These are phyloP conservation scores for Xylariaceae sp. DNA, from an alignment of 2,329 filamentous ascomycete genomes.

Conservation along the genomic window DNA sequence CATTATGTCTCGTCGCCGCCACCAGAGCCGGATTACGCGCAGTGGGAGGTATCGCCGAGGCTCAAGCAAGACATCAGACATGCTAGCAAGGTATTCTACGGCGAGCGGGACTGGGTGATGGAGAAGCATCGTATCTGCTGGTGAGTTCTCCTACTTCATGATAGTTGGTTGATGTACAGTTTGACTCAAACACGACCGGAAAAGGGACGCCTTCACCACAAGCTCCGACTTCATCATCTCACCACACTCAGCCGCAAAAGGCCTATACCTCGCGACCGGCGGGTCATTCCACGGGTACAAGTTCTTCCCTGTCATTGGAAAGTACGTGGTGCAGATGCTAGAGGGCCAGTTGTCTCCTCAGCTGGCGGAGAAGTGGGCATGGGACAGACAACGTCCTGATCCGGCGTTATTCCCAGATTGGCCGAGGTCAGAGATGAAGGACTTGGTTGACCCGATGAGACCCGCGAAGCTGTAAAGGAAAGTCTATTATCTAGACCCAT, in stretches of 20 bases:
- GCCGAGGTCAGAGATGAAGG: slow-evolving; percentile 18
- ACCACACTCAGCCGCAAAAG: slow-evolving; percentile 33
- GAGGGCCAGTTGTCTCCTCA: slow-evolving; percentile 41
- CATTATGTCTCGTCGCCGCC: slow-evolving; percentile 52
- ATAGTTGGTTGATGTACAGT: background rate
- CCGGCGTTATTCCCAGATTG: slow-evolving; percentile 27
- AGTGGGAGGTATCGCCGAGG: slow-evolving; percentile 53
- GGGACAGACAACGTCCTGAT: slow-evolving; percentile 56
- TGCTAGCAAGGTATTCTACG: slow-evolving; percentile 54
- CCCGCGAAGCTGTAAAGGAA: slow-evolving; percentile 12
- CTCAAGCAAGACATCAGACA: slow-evolving; percentile 55
- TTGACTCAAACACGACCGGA: background rate
- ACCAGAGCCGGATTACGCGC: slow-evolving; percentile 49
- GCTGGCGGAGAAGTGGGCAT: slow-evolving; percentile 47
- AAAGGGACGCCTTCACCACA: slow-evolving; percentile 60
- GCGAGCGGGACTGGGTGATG: slow-evolving; percentile 53
- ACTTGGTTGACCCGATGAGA: slow-evolving; percentile 8
- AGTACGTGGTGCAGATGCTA: slow-evolving; percentile 54
- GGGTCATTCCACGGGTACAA: slow-evolving; percentile 66
- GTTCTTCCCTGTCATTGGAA: slow-evolving; percentile 60
- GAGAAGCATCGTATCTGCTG: slow-evolving; percentile 62
- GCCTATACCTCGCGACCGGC: slow-evolving; percentile 17
- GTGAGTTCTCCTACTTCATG: slow-evolving; percentile 36
- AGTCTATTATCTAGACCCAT: too few species aligned
- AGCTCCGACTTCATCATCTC: slow-evolving; percentile 60